These are phyloP conservation scores for Hymenotorrendiella dingleyae DNA, from an alignment of 2,329 filamentous ascomycete species.

Conservation along the genomic window DNA sequence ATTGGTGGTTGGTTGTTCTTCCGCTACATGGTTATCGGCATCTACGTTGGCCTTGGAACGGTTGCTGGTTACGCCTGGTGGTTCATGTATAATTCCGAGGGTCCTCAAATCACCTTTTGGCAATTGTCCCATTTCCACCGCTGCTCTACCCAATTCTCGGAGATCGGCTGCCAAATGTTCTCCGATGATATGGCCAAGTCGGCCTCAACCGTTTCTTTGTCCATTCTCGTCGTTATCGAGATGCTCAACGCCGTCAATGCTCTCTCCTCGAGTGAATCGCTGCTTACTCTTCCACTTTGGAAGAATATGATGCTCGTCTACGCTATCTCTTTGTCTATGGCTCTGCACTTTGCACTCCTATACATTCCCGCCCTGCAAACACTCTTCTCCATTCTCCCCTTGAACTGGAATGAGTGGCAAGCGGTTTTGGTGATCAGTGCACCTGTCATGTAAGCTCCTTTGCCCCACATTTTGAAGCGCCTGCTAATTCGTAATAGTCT, in stretches of 20 bases:
- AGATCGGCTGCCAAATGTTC: conserved; percentile 93
- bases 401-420: conserved; percentile 85
- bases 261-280: conserved; percentile 87
- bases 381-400: conserved; percentile 84
- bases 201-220: conserved; percentile 88
- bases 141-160: conserved; percentile 77
- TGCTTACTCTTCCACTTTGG: conserved; percentile 92
- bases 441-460: conserved; percentile 75
- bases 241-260: conserved; percentile 99
- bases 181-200: conserved; percentile 77
- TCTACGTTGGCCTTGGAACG: conserved; percentile 89
- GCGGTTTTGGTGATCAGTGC: conserved; percentile 83
- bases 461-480: background rate
- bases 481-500: conserved; percentile 35
- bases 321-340: conserved; percentile 89
- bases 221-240: conserved; percentile 91
- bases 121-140: conserved; percentile 91
- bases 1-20: conserved; percentile 97
- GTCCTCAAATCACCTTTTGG: conserved; percentile 85
- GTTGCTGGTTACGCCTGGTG: conserved; percentile 99
- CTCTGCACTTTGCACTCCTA: conserved; percentile 85
- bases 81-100: conserved; percentile 93
- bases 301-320: conserved; percentile 98
- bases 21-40: conserved; percentile 93
- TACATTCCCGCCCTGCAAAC: conserved; percentile 86